phyloP scores from a whole-genome alignment of 2,329 filamentous ascomycete genomes.

The Tolypocladium sp. region DNA sequence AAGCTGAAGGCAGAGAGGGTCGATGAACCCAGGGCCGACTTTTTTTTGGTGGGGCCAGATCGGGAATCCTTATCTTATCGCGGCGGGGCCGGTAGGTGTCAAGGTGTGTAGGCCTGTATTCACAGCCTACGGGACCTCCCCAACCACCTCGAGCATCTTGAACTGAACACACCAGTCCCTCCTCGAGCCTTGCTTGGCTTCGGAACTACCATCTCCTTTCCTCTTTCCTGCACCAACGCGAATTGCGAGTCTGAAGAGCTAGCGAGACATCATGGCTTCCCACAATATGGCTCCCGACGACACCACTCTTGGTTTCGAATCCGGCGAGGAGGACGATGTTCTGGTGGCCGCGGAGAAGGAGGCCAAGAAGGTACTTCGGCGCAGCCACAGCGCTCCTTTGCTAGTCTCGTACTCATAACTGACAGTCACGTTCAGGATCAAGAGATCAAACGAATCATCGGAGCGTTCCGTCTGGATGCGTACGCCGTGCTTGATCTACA shows the following conservation, averaged over 20 bases:
- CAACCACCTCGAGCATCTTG: background rate
- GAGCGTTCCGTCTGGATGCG: constrained; percentile 70
- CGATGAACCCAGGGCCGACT: constrained; percentile 5
- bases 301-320: constrained; percentile 7
- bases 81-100: constrained; percentile 17
- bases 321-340: constrained; percentile 58
- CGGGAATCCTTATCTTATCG: constrained; percentile 27
- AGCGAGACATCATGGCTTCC: constrained; percentile 1
- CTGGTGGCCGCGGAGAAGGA: constrained; percentile 76
- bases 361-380: constrained; percentile 62
- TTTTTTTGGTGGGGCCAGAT: constrained; percentile 19
- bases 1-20: background rate
- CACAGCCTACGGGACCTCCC: background rate
- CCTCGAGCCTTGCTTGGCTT: background rate
- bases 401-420: constrained; percentile 5
- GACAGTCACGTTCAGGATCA: constrained; percentile 54
- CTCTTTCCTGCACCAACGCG: too few relatives aligned
- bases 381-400: constrained; percentile 1
- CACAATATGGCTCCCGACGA: constrained; percentile 26
- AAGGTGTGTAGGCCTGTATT: constrained; percentile 5
- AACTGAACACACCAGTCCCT: background rate
- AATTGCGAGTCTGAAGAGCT: background rate
- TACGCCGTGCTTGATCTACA: constrained; percentile 91
- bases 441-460: constrained; percentile 89
- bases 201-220: too few relatives aligned